Base-by-base conservation (phyloP, 441 rosid species). In the Erodium trifolium region DNA sequence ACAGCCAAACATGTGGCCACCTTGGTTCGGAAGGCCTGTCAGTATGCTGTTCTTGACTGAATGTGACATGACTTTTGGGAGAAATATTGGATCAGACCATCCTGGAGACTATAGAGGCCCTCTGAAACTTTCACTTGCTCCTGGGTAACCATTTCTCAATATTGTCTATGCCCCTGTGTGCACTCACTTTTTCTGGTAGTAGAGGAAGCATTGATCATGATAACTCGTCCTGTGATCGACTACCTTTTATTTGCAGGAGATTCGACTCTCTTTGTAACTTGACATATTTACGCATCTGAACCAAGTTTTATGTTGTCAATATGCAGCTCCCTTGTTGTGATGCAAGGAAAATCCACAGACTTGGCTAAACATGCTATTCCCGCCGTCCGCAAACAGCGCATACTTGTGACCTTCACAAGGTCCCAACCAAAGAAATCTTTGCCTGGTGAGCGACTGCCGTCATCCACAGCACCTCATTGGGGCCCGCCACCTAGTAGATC, bases 81-180 rank as follows among this genome's bases (percentile, higher is more conserved):
- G 85, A 81, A 79, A 72, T 69, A 81, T 94, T 19, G 76, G 71
- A 57, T 19, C 68, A 34, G 85, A 88, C 72, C 87, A 83, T 70
- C 92, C 88, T 0, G 99, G 97, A 39, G 93, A 90, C 70, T 90
- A 77, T 75, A 86, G 68, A 75, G 98, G 99, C 65, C 77, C 97
- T 67, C 89, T 92, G 45, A 94, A 81, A 80, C 87, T 94, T 18
- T 82, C 98, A 43, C 76, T 90, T 72, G 31, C 82, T 57, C 94
- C 97, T 31, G 99, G 99, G 99, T 94, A 87, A 71, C 68, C 34
- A 63, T 37, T 34, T 5, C 37, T 34, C 27, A 34, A 34, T 5
- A 3, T 34, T 34, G 5, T 34, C 37, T 34, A 34, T 23, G 27
- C 27, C 27, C 5, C 37, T 34, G 2, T 34, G 37, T 34, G 37